Percentiles rank a stretch among this genome's conserved stretches.
phyloP scores from a whole-genome alignment of 2,329 filamentous ascomycete species.

The Ophiostoma pallidulum region DNA sequence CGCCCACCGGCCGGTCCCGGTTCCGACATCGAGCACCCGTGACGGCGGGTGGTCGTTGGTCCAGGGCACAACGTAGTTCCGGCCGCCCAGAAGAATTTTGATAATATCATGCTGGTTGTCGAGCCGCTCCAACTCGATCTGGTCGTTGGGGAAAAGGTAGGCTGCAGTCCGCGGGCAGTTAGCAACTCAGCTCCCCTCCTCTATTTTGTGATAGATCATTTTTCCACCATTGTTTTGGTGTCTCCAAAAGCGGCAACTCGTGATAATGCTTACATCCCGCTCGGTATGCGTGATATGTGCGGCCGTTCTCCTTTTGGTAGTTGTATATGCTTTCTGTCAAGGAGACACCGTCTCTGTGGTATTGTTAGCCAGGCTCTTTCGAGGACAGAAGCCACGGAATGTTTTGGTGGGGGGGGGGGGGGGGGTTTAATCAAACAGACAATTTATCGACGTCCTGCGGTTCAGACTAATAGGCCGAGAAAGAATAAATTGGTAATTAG shows the following conservation, averaged over 20 bases:
- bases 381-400: background rate
- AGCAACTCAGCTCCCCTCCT: background rate
- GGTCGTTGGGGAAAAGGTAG: conserved; percentile 28
- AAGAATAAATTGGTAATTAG: background rate
- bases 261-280: conserved; percentile 21
- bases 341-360: conserved; percentile 20
- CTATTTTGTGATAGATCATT: background rate
- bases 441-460: background rate
- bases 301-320: conserved; percentile 23
- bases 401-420: no score
- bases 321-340: conserved; percentile 24
- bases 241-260: background rate
- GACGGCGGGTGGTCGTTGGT: conserved; percentile 20
- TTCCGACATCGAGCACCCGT: conserved; percentile 32
- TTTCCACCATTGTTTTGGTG: no score
- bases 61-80: conserved; percentile 25
- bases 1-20: conserved; percentile 54
- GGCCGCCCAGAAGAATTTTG: conserved; percentile 23
- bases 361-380: background rate
- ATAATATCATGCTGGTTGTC: conserved; percentile 25
- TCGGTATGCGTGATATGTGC: conserved; percentile 26
- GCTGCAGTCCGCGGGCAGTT: conserved; percentile 16
- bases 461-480: background rate
- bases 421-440: no score
- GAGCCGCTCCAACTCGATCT: conserved; percentile 23